Evolutionary conservation across 1,284 basidiomycete genomes (phyloP), one percentile per base, ranked within the genome.

Genomic region (Ustilago hordei): DNA sequence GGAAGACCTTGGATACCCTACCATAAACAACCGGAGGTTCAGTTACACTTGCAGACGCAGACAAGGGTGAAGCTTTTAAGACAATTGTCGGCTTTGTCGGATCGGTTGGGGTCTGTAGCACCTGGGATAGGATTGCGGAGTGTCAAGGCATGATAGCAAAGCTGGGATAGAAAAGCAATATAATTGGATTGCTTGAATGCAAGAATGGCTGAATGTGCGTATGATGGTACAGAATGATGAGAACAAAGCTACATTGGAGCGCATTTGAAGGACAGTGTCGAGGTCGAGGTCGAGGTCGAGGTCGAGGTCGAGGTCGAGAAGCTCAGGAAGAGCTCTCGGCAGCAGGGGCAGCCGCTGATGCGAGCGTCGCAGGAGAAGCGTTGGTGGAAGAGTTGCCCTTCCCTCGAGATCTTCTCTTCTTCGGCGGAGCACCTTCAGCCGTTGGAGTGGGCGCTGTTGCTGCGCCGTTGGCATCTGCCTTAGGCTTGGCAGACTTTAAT

Each of bases 1-100:
- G 47, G 31, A 15, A 41, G 72, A 19, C 68, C 73, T 0, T 76
- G 74, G 74, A 19, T 76, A 39, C 74, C 69, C 13, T 72, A 76
- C 12, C 61, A 72, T 55, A 71, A 72, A 48, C 69, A 69, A 41
- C 74, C 74, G 8, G 54, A 60, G 32, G 56, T 72, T 4, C 69
- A 72, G 62, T 41, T 71, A 28, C 55, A 68, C 28, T 59, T 48
- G 15, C 74, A 76, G 47, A 50, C 52, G 23, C 61, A 48, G 55
- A 57, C 55, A 7, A 55, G 65, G 13, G 52, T 32, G 8, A 54
- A 52, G n/a, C 43, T 76, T 39, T 3, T 59, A 13, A 48, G 41
- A 13, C 69, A 76, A 43, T 36, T 76, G 31, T 31, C 64, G 38
- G 45, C 60, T 8, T 43, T 64, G 0, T 48, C 64, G 28, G 68